These are phyloP conservation scores for Sugiyamaella boreocaroliniensis DNA, from an alignment of 805 yeast species.

Conservation along the genomic window DNA sequence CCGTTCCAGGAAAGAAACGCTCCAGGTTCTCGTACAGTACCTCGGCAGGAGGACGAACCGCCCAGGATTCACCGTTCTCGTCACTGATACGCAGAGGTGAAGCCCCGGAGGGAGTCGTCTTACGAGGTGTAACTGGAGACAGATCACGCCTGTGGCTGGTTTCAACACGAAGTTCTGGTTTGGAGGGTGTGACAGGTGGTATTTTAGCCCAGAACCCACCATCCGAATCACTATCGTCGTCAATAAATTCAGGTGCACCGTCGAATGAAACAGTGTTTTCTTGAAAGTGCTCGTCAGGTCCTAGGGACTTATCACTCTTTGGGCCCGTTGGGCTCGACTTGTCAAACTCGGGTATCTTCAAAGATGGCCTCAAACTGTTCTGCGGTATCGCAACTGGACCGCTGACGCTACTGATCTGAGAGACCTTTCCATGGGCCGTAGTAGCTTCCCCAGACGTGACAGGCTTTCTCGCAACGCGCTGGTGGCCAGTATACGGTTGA, in stretches of 20 bases:
- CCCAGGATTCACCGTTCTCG: slow-evolving; percentile 39
- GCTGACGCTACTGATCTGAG: background rate
- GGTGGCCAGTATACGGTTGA: slow-evolving; percentile 23
- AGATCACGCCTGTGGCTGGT: slow-evolving; percentile 5
- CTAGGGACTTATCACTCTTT: background rate
- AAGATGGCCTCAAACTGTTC: background rate
- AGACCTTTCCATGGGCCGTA: background rate
- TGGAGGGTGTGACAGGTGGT: slow-evolving; percentile 21
- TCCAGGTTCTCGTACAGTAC: slow-evolving; percentile 89
- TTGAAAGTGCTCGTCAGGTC: slow-evolving; percentile 44
- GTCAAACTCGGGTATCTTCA: slow-evolving; percentile 10
- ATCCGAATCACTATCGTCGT: slow-evolving; percentile 36
- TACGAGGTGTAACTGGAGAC: slow-evolving; percentile 12
- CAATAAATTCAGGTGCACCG: slow-evolving; percentile 53
- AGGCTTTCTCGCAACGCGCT: slow-evolving; percentile 22
- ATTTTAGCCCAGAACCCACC: slow-evolving; percentile 57
- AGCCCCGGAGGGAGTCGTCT: slow-evolving; percentile 6
- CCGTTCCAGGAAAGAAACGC: slow-evolving; percentile 84
- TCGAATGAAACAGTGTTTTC: slow-evolving; percentile 71
- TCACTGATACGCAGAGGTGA: slow-evolving; percentile 13
- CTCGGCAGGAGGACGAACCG: slow-evolving; percentile 91
- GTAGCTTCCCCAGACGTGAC: slow-evolving; percentile 7
- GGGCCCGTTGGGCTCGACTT: slow-evolving; percentile 2
- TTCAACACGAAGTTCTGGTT: slow-evolving; percentile 11
- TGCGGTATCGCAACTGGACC: background rate